Evolutionary conservation across 495 filamentous ascomycete species (phyloP), one percentile per base, ranked within the genome.

Genomic region (Jackrogersella multiformis): DNA sequence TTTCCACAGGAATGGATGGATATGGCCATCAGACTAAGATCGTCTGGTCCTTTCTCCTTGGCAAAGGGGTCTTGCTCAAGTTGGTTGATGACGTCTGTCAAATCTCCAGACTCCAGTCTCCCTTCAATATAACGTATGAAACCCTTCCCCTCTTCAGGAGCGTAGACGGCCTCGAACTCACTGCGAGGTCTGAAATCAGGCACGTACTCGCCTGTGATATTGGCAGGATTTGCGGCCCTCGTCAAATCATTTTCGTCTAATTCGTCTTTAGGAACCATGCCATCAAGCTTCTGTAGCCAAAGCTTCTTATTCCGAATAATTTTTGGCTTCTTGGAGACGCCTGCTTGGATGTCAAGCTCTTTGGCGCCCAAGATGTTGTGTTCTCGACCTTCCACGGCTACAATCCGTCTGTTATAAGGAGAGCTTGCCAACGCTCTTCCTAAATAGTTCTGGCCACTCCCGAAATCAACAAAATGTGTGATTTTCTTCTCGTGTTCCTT

Each of bases 1-100:
- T 97, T 98, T 55, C 95, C 95, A 76, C 95, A 99, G 16, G 94
- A 97, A 75, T 99, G 95, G 46, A 99, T 90, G 0, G 95, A 98
- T 1, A 97, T 89, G 20, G 96, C 89, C 87, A 97, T 92, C 30
- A 97, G 79, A 28, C 81, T 82, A 21, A 80, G 80, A 51, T 78
- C 77, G 13, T 75, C 64, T 36, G 54, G 54, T 34, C 65, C 77
- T 12, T 66, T 65, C 34, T 73, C 73, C 12, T 58, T 54, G 21
- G 61, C 64, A 1, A 77, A 49, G 10, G 58, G 60, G 39, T 78
- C 77, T 23, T 71, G 63, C 39, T 75, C 69, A 24, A 79, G 58
- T 68, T 79, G 78, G 13, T 73, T 75, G 18, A 88, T 79, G 52
- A 90, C 79, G 60, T 85, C 76, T 23, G 85, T 68, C 65, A 90